A percentile compares a stretch with the other conserved stretches of the same genome.
Conservation (phyloP, 2,329 filamentous ascomycete species). For the Trichoderma arundinaceum region DNA sequence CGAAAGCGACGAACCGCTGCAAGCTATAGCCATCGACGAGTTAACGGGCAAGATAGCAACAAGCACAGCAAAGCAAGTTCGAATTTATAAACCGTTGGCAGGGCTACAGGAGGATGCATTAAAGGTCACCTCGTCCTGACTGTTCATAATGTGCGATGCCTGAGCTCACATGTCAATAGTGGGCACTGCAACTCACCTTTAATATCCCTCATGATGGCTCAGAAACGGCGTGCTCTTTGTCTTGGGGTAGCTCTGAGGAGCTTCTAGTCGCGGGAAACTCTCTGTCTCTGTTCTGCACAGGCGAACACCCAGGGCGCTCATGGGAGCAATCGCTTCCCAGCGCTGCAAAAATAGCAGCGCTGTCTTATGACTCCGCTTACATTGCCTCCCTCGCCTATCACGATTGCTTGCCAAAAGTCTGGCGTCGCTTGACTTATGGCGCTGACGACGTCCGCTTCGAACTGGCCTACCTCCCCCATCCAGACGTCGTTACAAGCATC, state of each 20-base stretch:
- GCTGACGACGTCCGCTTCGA: conserved; percentile 86
- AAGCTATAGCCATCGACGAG: conserved; percentile 82
- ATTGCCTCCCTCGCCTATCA: conserved; percentile 80
- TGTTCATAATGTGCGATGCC: not conserved
- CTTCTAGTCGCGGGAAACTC: conserved; percentile 75
- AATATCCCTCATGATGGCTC: conserved; percentile 45
- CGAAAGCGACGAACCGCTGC: conserved; percentile 70
- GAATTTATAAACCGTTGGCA: conserved; percentile 75
- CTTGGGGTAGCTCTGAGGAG: conserved; percentile 88
- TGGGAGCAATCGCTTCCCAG: conserved; percentile 81
- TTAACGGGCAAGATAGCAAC: conserved; percentile 82
- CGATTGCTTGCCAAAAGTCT: conserved; percentile 88
- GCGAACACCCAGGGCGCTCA: conserved; percentile 57
- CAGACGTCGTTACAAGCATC: conserved; percentile 76
- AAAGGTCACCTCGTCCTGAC: conserved; percentile 59
- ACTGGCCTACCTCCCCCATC: conserved; percentile 87
- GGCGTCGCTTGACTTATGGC: conserved; percentile 85
- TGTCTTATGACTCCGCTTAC: conserved; percentile 86
- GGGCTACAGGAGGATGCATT: conserved; percentile 71
- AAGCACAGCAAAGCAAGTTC: conserved; percentile 68
- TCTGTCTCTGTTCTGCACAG: conserved; percentile 70
- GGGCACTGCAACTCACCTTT: conserved; percentile 68
- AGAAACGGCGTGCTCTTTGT: conserved; percentile 60
- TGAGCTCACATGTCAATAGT: conserved; percentile 51
- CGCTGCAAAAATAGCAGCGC: conserved; percentile 72